Percentiles rank a stretch among this genome's conserved stretches.
Evolutionary conservation across 768 basidiomycete species (phyloP).

Genomic region (Trametes meyenii): DNA sequence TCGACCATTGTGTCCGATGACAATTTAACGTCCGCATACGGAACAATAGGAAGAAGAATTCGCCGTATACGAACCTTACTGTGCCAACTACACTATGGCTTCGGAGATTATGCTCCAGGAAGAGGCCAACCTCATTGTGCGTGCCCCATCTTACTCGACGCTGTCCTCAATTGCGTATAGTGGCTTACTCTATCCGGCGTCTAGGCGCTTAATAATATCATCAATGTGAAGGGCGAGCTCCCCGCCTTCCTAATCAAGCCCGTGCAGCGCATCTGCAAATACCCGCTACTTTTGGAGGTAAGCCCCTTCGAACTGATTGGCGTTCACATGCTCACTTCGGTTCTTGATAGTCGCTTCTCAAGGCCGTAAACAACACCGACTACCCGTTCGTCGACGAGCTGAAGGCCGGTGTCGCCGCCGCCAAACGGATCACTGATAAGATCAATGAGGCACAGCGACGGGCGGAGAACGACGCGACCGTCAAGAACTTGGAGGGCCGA

Average conservation of each 20-base stretch:
- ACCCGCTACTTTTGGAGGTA: conserved; percentile 91
- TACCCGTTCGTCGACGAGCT: conserved; percentile 82
- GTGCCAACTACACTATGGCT: conserved; percentile 58
- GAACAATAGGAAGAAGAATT: conserved; percentile 93
- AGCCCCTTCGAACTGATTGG: conserved; percentile 34
- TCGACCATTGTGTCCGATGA: conserved; percentile 34
- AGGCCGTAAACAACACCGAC: conserved; percentile 61
- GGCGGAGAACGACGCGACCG: conserved; percentile 89
- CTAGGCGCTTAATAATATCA: conserved; percentile 79
- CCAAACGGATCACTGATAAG: conserved; percentile 91
- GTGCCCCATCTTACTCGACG: conserved; percentile 34
- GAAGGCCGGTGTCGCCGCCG: conserved; percentile 78
- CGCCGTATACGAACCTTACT: conserved; percentile 95
- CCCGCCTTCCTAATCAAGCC: conserved; percentile 98
- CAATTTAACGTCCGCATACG: conserved; percentile 32
- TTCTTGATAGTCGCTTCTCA: conserved; percentile 64
- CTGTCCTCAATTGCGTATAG: conserved; percentile 15
- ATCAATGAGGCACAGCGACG: conserved; percentile 95
- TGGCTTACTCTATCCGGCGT: conserved; percentile 20
- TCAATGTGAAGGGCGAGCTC: conserved; percentile 90
- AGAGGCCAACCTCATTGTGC: conserved; percentile 81
- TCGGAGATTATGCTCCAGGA: conserved; percentile 50
- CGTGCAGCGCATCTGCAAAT: conserved; percentile 98
- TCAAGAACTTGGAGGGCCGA: conserved; percentile 79
- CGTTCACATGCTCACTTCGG: conserved; percentile 7